Conservation (phyloP, 139 green algal genomes). For the Astrephomene gubernaculifera region DNA sequence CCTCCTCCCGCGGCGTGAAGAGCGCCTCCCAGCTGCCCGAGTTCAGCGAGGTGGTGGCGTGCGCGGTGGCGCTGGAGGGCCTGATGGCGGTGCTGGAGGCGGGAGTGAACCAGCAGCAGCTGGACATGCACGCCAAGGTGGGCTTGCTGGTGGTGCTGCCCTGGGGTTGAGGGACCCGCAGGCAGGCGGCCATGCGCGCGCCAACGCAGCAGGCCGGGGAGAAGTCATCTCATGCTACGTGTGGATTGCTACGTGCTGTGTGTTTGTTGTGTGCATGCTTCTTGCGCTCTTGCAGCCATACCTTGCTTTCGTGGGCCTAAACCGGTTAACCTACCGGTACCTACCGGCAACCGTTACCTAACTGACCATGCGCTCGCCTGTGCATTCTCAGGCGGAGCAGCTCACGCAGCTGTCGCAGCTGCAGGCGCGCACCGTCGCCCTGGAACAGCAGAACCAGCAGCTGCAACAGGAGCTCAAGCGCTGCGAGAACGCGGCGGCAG, state of each 20-base stretch:
- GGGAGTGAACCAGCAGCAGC: slow-evolving; percentile 38
- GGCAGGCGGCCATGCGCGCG: too few species aligned
- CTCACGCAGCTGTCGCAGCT: slow-evolving; percentile 30
- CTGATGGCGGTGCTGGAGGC: slow-evolving; percentile 39
- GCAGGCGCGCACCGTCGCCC: slow-evolving; percentile 9
- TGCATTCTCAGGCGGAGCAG: slow-evolving; percentile 41
- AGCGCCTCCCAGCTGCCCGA: slow-evolving; percentile 18
- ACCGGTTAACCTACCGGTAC: too few species aligned
- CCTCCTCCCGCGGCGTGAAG: not conserved
- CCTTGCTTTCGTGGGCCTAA: too few species aligned
- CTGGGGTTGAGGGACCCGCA: too few species aligned
- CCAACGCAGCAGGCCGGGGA: too few species aligned
- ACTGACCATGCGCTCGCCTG: too few species aligned
- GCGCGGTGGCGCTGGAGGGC: slow-evolving; percentile 17
- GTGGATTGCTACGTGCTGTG: too few species aligned
- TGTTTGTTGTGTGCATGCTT: too few species aligned
- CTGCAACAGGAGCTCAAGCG: slow-evolving; percentile 35
- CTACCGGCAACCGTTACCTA: too few species aligned
- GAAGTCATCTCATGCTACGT: too few species aligned
- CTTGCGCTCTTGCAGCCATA: too few species aligned
- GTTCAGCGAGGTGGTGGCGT: slow-evolving; percentile 21
- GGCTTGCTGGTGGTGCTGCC: too few species aligned
- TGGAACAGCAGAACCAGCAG: slow-evolving; percentile 37
- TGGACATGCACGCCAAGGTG: slow-evolving; percentile 44
- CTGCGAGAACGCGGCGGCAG: not conserved